Base-by-base conservation (phyloP, 139 green algal species). In the Parachlorella kessleri region DNA sequence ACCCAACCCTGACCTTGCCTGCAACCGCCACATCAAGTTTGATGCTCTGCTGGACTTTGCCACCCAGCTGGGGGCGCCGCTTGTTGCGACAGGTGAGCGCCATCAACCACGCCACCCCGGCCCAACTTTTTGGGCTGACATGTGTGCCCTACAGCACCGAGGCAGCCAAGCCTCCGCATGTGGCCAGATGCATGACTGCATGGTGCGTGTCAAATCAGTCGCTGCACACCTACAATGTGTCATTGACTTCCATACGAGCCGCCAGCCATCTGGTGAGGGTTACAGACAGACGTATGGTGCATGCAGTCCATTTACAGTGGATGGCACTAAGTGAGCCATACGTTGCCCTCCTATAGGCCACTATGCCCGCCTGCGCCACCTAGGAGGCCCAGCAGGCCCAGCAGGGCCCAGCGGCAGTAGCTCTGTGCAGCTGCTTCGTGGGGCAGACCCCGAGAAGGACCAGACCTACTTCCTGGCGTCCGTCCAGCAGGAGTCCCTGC, bases 11-110 rank as follows among this genome's bases (percentile, higher is more conserved):
- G 93, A 97, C 87, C 84, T 97, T 18, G 83, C 77, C 24, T 97
- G 93, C 86, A 97, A 97, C 88, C 83, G 88, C 39, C 68, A 88
- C 84, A 94, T 97, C 82, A 97, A 97, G 79, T 96, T 96, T 86
- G 89, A 81, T 3, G 86, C 87, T 1, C 78, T 97, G 70, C 76
- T 92, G 38, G 40, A 81, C 0, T 85, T 84, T 80, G 91, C 83
- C 2, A 23, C 48, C 7, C 9, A 26, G 0, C 73, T 89, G 70
- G 92, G 92, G 9, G 86, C 90, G 35, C 36, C 48, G 14, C 48
- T 59, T 14, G 48, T 59, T 14, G 48, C 48, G 14, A 59, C 48
- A 59, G 48, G 48, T 59, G 48, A 18, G 14, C 21, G n/a, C n/a
- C n/a, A n/a, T n/a, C n/a, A n/a, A n/a, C n/a, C n/a, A n/a, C n/a